Evolutionary conservation across 2,329 filamentous ascomycete genomes (phyloP).

Genomic region (Colletotrichum eleusines): DNA sequence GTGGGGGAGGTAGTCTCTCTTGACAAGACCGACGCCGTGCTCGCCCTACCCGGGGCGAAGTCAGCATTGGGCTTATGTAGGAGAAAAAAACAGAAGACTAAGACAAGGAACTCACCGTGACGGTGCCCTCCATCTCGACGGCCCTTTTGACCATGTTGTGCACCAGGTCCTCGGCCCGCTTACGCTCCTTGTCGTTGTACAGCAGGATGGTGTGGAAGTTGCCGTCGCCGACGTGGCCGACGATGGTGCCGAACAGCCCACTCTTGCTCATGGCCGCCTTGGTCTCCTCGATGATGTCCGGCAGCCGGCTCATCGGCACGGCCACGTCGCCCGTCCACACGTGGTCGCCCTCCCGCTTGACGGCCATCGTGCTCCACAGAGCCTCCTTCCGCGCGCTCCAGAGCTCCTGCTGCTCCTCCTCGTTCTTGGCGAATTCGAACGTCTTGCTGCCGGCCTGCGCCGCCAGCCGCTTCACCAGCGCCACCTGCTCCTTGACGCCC

Average conservation of each 20-base stretch:
- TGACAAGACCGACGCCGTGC: conserved; percentile 86
- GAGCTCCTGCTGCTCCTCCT: conserved; percentile 79
- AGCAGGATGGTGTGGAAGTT: conserved; percentile 79
- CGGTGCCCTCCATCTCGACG: conserved; percentile 86
- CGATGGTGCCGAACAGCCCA: conserved; percentile 63
- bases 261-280: conserved; percentile 58
- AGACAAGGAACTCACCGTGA: conserved; percentile 65
- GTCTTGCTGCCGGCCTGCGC: conserved; percentile 71
- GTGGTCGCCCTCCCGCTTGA: conserved; percentile 73
- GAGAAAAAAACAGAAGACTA: background rate
- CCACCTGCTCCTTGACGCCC: conserved; percentile 83
- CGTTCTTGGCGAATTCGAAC: conserved; percentile 81
- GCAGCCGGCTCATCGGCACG: conserved; percentile 80
- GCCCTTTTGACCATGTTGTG: conserved; percentile 89
- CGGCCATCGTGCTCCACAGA: conserved; percentile 82
- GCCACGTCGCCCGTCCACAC: conserved; percentile 92
- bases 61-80: conserved; percentile 23
- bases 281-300: conserved; percentile 83
- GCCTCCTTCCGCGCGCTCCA: conserved; percentile 89
- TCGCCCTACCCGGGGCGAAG: conserved; percentile 66
- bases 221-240: conserved; percentile 81
- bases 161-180: conserved; percentile 76
- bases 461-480: conserved; percentile 73
- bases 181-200: conserved; percentile 75
- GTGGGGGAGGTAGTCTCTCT: conserved; percentile 84